A percentile compares a stretch with the other conserved stretches of the same genome.
Evolutionary conservation across 2,329 filamentous ascomycete species (phyloP).

Genomic region (Pseudocercospora cruenta): DNA sequence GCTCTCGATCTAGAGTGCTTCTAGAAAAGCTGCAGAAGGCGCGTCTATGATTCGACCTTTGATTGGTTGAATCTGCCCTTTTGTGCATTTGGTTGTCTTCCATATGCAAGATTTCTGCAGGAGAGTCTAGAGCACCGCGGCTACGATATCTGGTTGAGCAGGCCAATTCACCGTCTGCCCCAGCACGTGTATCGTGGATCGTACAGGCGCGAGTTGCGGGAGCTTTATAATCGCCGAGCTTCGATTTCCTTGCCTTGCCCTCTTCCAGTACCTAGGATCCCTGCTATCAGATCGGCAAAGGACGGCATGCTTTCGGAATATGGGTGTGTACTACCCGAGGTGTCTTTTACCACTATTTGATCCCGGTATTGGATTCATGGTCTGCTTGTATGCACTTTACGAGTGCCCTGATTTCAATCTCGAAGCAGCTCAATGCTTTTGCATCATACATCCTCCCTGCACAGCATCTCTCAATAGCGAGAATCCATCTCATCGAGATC

Average conservation of each 20-base stretch:
- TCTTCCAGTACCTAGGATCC: not conserved
- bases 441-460: not conserved
- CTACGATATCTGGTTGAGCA: not conserved
- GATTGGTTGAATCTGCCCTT: not conserved
- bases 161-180: not conserved
- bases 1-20: slow-evolving; percentile 8
- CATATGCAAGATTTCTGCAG: not conserved
- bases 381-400: too few relatives aligned
- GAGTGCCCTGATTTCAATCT: too few relatives aligned
- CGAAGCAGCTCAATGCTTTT: too few relatives aligned
- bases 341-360: not conserved
- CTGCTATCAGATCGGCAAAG: slow-evolving; percentile 5
- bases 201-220: not conserved
- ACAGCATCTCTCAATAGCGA: slow-evolving; percentile 28
- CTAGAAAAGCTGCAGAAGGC: slow-evolving; percentile 11
- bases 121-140: not conserved
- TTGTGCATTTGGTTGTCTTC: not conserved
- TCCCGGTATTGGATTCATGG: too few relatives aligned
- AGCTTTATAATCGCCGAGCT: not conserved
- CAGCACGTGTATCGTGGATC: not conserved
- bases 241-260: not conserved
- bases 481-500: slow-evolving; percentile 43
- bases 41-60: not conserved
- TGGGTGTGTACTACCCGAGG: not conserved
- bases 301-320: not conserved